Percentiles rank a stretch among this genome's conserved stretches.
Evolutionary conservation across 2,329 filamentous ascomycete species (phyloP).

Genomic region (Triangularia verruculosa): DNA sequence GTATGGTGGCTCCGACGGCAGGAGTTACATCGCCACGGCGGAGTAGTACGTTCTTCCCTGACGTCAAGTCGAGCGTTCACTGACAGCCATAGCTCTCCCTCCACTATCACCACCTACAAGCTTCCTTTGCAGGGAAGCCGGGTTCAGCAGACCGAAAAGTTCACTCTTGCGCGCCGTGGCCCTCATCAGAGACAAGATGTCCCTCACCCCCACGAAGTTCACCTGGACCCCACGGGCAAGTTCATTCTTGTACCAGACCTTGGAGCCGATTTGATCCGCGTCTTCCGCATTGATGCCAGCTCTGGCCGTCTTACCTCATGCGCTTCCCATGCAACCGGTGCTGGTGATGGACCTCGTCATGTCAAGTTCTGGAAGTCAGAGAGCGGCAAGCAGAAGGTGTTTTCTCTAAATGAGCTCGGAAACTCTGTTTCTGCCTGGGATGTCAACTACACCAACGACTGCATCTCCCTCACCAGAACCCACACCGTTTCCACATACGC

Average conservation of each 20-base stretch:
- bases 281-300: slow-evolving; percentile 47
- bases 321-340: slow-evolving; percentile 38
- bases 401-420: slow-evolving; percentile 47
- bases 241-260: slow-evolving; percentile 53
- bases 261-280: slow-evolving; percentile 52
- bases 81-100: slow-evolving; percentile 33
- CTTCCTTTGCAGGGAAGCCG: slow-evolving; percentile 29
- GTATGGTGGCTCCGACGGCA: slow-evolving; percentile 39
- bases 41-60: slow-evolving; percentile 38
- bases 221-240: slow-evolving; percentile 47
- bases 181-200: slow-evolving; percentile 50
- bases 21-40: slow-evolving; percentile 41
- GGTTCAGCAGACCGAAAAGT: slow-evolving; percentile 35
- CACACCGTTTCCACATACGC: slow-evolving; percentile 48
- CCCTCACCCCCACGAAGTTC: slow-evolving; percentile 53
- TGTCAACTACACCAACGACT: slow-evolving; percentile 43
- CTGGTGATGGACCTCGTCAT: slow-evolving; percentile 53
- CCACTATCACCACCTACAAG: slow-evolving; percentile 43
- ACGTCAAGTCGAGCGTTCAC: not conserved
- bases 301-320: slow-evolving; percentile 47
- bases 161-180: slow-evolving; percentile 42
- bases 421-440: slow-evolving; percentile 51
- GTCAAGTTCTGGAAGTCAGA: slow-evolving; percentile 45
- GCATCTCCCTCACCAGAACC: slow-evolving; percentile 44
- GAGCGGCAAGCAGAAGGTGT: slow-evolving; percentile 32